Evolutionary conservation across 202 grass and related monocot species (phyloP).

Genomic region (Brachypodium distachyon): DNA sequence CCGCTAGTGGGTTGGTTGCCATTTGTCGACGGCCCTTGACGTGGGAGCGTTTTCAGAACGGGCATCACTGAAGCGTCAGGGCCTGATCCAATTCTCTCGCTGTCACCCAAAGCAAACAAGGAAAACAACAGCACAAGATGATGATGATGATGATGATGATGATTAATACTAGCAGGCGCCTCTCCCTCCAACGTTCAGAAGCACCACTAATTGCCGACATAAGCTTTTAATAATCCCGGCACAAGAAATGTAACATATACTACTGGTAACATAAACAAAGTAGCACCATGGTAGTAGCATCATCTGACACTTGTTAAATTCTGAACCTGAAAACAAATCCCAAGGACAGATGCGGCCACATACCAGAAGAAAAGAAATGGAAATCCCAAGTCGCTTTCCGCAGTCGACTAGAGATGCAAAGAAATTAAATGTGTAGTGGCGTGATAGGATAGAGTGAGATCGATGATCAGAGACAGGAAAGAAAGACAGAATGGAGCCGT

Average conservation of each 20-base stretch:
- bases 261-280: too few species aligned
- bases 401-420: background rate
- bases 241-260: too few species aligned
- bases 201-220: background rate
- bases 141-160: too few species aligned
- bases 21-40: too few species aligned
- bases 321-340: background rate
- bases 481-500: background rate
- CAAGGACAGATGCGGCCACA: background rate
- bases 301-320: background rate
- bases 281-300: background rate
- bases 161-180: background rate
- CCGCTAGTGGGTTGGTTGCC: background rate
- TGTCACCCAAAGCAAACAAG: background rate
- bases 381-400: constrained; percentile 5
- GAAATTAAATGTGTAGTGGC: background rate
- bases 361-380: background rate
- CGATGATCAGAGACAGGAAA: background rate
- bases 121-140: background rate
- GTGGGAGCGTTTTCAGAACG: background rate
- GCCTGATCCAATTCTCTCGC: background rate
- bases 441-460: background rate
- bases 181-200: constrained; percentile 7
- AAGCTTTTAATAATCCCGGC: background rate
- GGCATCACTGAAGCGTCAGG: background rate